phyloP scores from a whole-genome alignment of 108 stramenopile species.

The Skeletonema menzelii region DNA sequence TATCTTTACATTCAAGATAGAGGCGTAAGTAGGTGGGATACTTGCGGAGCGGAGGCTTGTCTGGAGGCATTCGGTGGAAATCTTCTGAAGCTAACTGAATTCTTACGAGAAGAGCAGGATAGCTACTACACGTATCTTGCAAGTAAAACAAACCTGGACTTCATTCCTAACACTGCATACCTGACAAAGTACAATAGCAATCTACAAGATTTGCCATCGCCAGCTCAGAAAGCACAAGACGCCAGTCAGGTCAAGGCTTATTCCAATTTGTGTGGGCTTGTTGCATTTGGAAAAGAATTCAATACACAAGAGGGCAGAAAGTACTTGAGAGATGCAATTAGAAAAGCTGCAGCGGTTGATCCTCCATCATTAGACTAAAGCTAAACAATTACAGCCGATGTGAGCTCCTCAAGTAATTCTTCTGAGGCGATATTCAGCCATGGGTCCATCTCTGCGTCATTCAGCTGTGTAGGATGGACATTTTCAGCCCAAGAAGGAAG shows the following conservation, averaged over 20 bases:
- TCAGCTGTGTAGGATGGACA: constrained; percentile 23
- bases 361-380: constrained; percentile 37
- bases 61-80: constrained; percentile 61
- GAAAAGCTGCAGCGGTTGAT: constrained; percentile 18
- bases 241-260: constrained; percentile 51
- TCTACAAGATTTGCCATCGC: constrained; percentile 4
- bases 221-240: constrained; percentile 22
- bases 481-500: constrained; percentile 31
- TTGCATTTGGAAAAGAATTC: constrained; percentile 52
- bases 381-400: constrained; percentile 20
- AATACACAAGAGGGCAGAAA: constrained; percentile 26
- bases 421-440: constrained; percentile 40
- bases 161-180: constrained; percentile 29
- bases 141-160: constrained; percentile 54
- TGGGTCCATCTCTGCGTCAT: constrained; percentile 48
- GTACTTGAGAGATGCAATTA: constrained; percentile 16
- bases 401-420: constrained; percentile 26
- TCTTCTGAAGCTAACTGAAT: constrained; percentile 44
- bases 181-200: constrained; percentile 57
- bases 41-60: constrained; percentile 61
- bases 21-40: constrained; percentile 68
- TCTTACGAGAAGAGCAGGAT: constrained; percentile 5
- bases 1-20: constrained; percentile 36
- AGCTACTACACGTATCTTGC: constrained; percentile 52
- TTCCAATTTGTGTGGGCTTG: constrained; percentile 58